phyloP scores from a whole-genome alignment of 2,329 filamentous ascomycete species.

The Fusarium armeniacum region DNA sequence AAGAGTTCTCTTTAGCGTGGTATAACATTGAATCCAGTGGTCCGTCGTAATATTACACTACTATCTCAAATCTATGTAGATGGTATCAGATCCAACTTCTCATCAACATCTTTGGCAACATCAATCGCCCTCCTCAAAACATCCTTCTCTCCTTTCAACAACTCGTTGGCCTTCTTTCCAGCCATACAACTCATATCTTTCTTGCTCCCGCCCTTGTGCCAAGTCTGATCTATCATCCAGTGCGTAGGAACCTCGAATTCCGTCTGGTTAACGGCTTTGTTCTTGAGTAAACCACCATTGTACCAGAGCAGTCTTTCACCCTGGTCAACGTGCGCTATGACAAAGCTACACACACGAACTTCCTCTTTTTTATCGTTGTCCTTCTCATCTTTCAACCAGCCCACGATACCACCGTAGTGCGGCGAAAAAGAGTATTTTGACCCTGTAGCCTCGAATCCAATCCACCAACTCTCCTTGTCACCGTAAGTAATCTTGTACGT shows the following conservation, averaged over 20 bases:
- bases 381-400: constrained; percentile 47
- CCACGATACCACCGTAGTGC: constrained; percentile 59
- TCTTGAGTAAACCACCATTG: constrained; percentile 60
- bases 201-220: constrained; percentile 54
- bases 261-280: constrained; percentile 52
- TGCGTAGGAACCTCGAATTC: constrained; percentile 55
- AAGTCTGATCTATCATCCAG: constrained; percentile 59
- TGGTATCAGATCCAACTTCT: constrained; percentile 16
- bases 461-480: constrained; percentile 63
- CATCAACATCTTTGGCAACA: constrained; percentile 29
- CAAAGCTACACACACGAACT: constrained; percentile 56
- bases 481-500: constrained; percentile 60
- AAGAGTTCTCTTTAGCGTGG: fast-evolving
- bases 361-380: constrained; percentile 2
- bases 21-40: neutral
- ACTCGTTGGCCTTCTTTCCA: constrained; percentile 20
- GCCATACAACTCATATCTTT: constrained; percentile 58
- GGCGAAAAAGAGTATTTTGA: constrained; percentile 57
- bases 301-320: constrained; percentile 58
- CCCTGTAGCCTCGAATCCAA: constrained; percentile 59
- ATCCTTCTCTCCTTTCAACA: constrained; percentile 13
- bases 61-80: constrained; percentile 2
- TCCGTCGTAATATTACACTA: neutral
- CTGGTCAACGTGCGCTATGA: constrained; percentile 60
- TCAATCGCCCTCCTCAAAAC: constrained; percentile 29